phyloP scores from a whole-genome alignment of 345 rosid species.

The Leavenworthia alabamica region DNA sequence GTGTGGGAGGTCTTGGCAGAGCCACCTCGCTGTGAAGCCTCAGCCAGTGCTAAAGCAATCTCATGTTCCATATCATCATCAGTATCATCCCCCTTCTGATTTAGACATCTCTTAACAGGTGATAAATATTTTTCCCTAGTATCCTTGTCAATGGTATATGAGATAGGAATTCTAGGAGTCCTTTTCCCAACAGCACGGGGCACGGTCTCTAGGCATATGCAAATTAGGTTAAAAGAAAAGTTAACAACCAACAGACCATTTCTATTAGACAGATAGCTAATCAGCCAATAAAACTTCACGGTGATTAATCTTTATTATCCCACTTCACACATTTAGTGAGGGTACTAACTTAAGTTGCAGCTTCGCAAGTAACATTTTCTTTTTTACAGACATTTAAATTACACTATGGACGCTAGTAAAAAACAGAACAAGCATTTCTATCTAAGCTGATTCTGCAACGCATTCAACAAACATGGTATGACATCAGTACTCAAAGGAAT shows the following conservation, averaged over 20 bases:
- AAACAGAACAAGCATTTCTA: not conserved
- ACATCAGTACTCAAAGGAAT: constrained; percentile 5
- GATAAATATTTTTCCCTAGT: constrained; percentile 44
- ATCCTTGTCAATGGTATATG: constrained; percentile 49
- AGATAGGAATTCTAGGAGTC: constrained; percentile 75
- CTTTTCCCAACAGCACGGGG: constrained; percentile 86
- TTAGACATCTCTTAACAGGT: constrained; percentile 49
- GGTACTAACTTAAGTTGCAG: constrained; percentile 6
- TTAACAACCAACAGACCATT: constrained; percentile 17
- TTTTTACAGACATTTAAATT: not conserved
- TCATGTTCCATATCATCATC: constrained; percentile 78
- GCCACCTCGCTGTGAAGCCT: constrained; percentile 67
- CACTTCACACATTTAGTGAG: not conserved
- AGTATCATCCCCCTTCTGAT: constrained; percentile 40
- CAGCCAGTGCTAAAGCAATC: constrained; percentile 67
- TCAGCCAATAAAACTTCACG: not conserved
- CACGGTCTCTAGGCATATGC: constrained; percentile 44
- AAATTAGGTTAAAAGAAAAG: constrained; percentile 23
- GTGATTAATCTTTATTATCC: not conserved
- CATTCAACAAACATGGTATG: constrained; percentile 1
- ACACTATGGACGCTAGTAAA: not conserved
- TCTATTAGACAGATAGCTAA: not conserved
- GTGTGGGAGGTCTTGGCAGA: constrained; percentile 54
- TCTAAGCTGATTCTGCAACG: constrained; percentile 3
- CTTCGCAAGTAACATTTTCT: not conserved